These are phyloP conservation scores for Sporodiniella umbellata DNA, from an alignment of 371 early-diverging fungal species.

Conservation along the genomic window DNA sequence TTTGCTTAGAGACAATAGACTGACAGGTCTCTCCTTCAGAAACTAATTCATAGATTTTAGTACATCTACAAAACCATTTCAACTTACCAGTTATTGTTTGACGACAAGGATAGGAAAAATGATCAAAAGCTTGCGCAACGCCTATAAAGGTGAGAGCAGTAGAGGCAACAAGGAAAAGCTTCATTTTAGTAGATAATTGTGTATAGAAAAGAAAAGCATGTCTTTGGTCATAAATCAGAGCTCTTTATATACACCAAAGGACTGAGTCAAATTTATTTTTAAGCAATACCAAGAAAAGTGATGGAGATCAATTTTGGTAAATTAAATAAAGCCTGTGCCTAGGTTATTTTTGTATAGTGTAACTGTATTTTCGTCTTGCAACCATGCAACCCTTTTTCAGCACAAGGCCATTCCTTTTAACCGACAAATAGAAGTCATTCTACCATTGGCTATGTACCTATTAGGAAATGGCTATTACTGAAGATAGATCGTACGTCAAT, in stretches of 20 bases:
- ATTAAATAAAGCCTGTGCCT: not conserved
- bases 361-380: not conserved
- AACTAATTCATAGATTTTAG: too few species aligned
- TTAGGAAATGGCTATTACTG: not conserved
- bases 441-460: not conserved
- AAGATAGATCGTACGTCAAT: not conserved
- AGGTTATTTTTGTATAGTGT: not conserved
- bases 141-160: not conserved
- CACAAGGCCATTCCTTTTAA: not conserved
- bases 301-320: not conserved
- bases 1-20: not conserved
- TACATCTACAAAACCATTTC: too few species aligned
- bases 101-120: slow-evolving; percentile 2
- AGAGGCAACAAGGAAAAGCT: slow-evolving; percentile 1
- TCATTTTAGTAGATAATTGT: not conserved
- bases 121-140: slow-evolving; percentile 1
- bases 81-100: slow-evolving; percentile 1
- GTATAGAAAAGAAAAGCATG: too few species aligned
- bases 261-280: too few species aligned
- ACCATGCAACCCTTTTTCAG: not conserved
- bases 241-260: too few species aligned
- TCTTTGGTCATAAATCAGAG: too few species aligned
- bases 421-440: not conserved
- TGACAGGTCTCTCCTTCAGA: slow-evolving; percentile 1
- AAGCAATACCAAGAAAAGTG: too few species aligned